Evolutionary conservation across 2,329 filamentous ascomycete species (phyloP).

Genomic region (Pseudophaeomoniella oleicola): DNA sequence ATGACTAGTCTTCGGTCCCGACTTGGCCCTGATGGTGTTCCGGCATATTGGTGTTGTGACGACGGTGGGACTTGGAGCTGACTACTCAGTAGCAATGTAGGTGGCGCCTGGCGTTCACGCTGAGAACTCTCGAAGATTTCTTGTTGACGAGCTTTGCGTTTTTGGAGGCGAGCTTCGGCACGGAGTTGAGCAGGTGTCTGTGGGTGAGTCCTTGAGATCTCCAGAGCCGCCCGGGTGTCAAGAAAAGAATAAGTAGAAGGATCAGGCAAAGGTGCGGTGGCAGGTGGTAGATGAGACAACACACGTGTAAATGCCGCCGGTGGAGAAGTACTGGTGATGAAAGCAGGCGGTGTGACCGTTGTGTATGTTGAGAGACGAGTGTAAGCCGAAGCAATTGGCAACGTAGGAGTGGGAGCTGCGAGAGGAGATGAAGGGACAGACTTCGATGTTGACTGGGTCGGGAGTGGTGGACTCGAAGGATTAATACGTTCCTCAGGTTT

Average conservation of each 20-base stretch:
- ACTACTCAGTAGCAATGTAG: not conserved
- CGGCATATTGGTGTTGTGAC: no score
- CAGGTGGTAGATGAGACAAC: slow-evolving; percentile 1
- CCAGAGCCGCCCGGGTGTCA: not conserved
- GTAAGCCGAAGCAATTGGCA: slow-evolving; percentile 1
- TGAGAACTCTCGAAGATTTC: not conserved
- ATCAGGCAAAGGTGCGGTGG: not conserved
- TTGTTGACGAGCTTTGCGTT: not conserved
- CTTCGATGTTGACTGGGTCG: not conserved
- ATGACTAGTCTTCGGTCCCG: no score
- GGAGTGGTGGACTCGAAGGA: not conserved
- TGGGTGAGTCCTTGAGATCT: not conserved
- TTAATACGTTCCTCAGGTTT: not conserved
- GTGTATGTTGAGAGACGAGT: slow-evolving; percentile 2
- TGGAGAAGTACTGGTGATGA: not conserved
- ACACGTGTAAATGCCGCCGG: not conserved
- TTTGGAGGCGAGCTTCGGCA: not conserved
- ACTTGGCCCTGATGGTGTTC: no score
- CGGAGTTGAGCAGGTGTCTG: not conserved
- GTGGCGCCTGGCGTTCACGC: not conserved
- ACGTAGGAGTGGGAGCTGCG: not conserved
- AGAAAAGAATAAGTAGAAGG: not conserved
- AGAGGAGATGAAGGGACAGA: not conserved
- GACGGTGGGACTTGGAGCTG: no score
- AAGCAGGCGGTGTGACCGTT: slow-evolving; percentile 1